Base-by-base conservation (phyloP, 495 filamentous ascomycete species). In the Pyrenula massariospora region DNA sequence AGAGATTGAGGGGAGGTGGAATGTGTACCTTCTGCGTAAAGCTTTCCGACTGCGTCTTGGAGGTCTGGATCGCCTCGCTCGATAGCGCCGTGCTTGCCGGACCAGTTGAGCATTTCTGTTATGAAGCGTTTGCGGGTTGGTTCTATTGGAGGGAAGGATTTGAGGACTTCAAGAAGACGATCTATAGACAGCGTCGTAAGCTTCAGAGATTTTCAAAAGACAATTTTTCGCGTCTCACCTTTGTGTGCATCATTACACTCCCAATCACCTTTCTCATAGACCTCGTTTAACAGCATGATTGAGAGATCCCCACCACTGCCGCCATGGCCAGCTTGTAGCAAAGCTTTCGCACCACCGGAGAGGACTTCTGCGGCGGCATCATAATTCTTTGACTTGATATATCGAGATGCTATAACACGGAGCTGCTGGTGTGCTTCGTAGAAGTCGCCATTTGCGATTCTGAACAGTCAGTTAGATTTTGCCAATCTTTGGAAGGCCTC, bases 371-470 rank as follows among this genome's bases (percentile, higher is more conserved):
- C 82, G 19, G 93, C 94, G 2, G 89, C 83, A 65, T 77, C 69
- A 74, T 84, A 96, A 79, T 93, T 90, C 48, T 77, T 72, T 23
- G 84, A 75, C 70, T 96, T 96, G 62, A 88, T 80, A 68, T 99
- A 96, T 24, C 93, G 89, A 52, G 87, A 86, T 31, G 91, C 88
- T 61, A 97, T 89, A 25, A 95, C 89, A 36, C 93, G 88, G 57
- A 95, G 85, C 74, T 98, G 94, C 69, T 98, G 93, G 69, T 95
- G 90, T 54, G 93, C 93, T 79, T 98, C 93, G 73, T 98, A 98
- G 76, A 82, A 96, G 63, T 89, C 82, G 58, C 93, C 94, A 70
- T 93, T 90, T 59, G 84, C 78, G 69, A 96, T 96, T 66, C 92
- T 94, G 71, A 58, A 56, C 12, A 23, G 22, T 55, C 51, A 24